Evolutionary conservation across 169 alveolate genomes (phyloP).

Genomic region (Plasmodium yoelii): DNA sequence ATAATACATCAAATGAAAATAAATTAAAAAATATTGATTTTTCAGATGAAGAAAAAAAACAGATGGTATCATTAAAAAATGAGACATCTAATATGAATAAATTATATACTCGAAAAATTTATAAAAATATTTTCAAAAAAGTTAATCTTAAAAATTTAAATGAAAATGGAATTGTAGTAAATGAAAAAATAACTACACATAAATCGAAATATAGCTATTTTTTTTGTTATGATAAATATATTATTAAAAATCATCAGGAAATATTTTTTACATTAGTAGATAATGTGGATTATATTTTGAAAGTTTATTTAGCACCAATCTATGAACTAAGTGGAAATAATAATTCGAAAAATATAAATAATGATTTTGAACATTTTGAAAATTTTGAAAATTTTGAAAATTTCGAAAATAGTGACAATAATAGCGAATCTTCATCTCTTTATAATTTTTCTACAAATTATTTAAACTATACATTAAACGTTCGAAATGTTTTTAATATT

Average conservation of each 20-base stretch:
- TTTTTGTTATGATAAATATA: conserved; percentile 32
- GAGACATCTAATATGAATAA: background rate
- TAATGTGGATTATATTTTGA: conserved; percentile 6
- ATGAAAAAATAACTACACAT: conserved; percentile 8
- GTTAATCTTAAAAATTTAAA: conserved; percentile 13
- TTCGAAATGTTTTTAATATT: conserved; percentile 15
- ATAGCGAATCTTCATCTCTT: background rate
- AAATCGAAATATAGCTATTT: conserved; percentile 30
- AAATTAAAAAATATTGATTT: too few species aligned
- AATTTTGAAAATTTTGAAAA: too few species aligned
- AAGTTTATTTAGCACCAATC: conserved; percentile 20
- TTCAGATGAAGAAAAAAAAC: too few species aligned
- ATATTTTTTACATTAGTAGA: conserved; percentile 37
- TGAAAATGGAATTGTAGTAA: conserved; percentile 18
- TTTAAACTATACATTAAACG: conserved; percentile 17
- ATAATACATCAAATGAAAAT: too few species aligned
- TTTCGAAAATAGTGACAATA: background rate
- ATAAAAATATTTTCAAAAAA: conserved; percentile 28
- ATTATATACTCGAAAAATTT: background rate
- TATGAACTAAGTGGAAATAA: conserved; percentile 11
- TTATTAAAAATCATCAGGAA: conserved; percentile 16
- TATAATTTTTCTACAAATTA: conserved; percentile 3
- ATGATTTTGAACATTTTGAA: background rate
- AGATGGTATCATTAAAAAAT: too few species aligned
- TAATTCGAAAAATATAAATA: background rate